A percentile compares a stretch with the other conserved stretches of the same genome.
Evolutionary conservation across 2,329 filamentous ascomycete genomes (phyloP).

Genomic region (Fusarium xylarioides): DNA sequence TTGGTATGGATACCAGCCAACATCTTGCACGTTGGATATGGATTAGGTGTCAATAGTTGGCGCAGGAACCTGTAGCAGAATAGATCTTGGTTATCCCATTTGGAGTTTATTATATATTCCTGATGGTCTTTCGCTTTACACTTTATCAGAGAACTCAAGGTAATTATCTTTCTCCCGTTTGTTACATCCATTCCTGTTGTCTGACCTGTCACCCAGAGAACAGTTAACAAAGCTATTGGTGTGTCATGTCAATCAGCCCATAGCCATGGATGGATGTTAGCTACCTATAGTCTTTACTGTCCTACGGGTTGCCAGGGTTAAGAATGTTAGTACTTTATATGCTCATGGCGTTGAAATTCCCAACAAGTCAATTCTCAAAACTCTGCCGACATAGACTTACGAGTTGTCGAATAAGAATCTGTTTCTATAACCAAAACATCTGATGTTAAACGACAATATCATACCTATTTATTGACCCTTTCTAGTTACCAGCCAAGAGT

Average conservation of each 20-base stretch:
- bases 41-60: background rate
- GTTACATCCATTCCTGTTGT: background rate
- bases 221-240: background rate
- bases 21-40: background rate
- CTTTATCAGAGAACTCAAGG: background rate
- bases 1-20: background rate
- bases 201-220: background rate
- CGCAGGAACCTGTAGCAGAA: background rate
- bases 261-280: background rate
- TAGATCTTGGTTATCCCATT: background rate
- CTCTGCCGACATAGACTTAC: background rate
- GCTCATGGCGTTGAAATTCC: background rate
- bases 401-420: background rate
- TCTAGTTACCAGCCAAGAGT: background rate
- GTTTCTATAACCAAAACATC: background rate
- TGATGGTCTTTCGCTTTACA: background rate
- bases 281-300: conserved; percentile 4
- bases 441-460: background rate
- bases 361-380: conserved; percentile 1
- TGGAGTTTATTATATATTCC: background rate
- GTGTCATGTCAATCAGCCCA: conserved; percentile 25
- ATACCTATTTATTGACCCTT: background rate
- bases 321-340: background rate
- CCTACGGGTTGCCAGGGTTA: background rate
- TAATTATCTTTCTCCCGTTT: background rate